Evolutionary conservation across 2,329 filamentous ascomycete species (phyloP), one percentile per base, ranked within the genome.

Genomic region (Penicillium sp.): DNA sequence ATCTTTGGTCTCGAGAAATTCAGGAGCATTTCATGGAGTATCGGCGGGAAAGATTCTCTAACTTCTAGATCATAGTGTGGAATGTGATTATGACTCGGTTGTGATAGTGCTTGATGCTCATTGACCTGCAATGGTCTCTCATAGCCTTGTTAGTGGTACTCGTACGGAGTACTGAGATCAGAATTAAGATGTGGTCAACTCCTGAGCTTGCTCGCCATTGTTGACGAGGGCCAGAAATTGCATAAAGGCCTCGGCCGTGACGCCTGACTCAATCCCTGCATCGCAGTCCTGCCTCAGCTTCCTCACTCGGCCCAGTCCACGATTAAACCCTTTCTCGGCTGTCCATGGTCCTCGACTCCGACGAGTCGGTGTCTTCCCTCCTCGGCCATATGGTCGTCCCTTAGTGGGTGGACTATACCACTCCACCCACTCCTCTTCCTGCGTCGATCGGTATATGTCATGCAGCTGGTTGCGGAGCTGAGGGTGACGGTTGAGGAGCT

Each of bases 271-370:
- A 9, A 45, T 34, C 6, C 59, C 62, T 23, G 55, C 57, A 32
- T 67, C 64, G 20, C 61, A 65, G 30, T 52, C 48, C 29, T 61
- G 60, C 31, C 65, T 59, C 37, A 57, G 53, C 38, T 61, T 62
- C 29, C 57, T 55, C 36, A 67, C 61, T 44, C 57, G 65, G 12
- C 60, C 64, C 23, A 67, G 35, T 2, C 64, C 65, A 12, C 65
- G 59, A 16, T 65, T 67, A 39, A 67, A 67, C 3, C 65, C 65
- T 43, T 67, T 68, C 44, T 67, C 65, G 8, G 57, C 47, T 4
- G 62, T 67, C 65, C 65, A 68, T 7, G 56, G 52, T 11, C 64
- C 63, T 39, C 57, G 53, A 36, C 52, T 54, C 14, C 56, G 54
- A 27, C 54, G 51, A 10, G 49, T 13, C 9, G 47, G 40, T 16